Evolutionary conservation across 116 monocot species (phyloP).

Genomic region (Zostera marina): DNA sequence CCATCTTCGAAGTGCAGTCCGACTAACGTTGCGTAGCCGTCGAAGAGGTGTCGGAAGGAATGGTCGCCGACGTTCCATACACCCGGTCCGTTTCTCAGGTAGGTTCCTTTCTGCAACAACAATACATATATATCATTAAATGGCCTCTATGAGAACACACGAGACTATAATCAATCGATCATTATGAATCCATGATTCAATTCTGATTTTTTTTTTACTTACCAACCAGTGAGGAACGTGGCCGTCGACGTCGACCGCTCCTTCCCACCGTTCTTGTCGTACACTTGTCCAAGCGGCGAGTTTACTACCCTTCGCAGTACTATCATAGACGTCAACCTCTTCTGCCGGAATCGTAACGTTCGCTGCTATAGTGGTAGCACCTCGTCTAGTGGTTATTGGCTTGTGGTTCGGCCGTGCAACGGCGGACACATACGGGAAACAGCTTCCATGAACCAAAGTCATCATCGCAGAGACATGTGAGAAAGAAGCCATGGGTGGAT

Average conservation of each 20-base stretch:
- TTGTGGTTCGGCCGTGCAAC: neutral
- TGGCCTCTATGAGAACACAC: too few species aligned
- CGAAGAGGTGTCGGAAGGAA: conserved; percentile 69
- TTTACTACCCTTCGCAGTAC: conserved; percentile 10
- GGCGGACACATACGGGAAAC: neutral
- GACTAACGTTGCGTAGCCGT: conserved; percentile 71
- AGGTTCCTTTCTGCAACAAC: conserved; percentile 47
- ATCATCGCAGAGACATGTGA: conserved; percentile 1
- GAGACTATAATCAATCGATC: neutral
- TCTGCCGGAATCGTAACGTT: conserved; percentile 7
- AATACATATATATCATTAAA: too few species aligned
- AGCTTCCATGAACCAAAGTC: neutral
- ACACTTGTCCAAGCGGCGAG: conserved; percentile 66
- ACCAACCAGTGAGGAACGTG: conserved; percentile 74
- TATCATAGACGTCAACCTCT: neutral
- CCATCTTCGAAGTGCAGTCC: conserved; percentile 51
- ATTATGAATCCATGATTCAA: neutral
- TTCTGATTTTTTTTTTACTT: conserved; percentile 2
- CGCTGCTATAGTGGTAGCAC: conserved; percentile 1
- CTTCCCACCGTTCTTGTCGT: conserved; percentile 65
- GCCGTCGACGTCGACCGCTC: conserved; percentile 49
- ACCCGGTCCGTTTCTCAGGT: conserved; percentile 60
- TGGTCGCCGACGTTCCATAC: conserved; percentile 59
- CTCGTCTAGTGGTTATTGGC: neutral
- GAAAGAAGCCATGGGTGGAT: conserved; percentile 8